Evolutionary conservation across 305 asterid genomes (phyloP).

Genomic region (Solanum chacoense): DNA sequence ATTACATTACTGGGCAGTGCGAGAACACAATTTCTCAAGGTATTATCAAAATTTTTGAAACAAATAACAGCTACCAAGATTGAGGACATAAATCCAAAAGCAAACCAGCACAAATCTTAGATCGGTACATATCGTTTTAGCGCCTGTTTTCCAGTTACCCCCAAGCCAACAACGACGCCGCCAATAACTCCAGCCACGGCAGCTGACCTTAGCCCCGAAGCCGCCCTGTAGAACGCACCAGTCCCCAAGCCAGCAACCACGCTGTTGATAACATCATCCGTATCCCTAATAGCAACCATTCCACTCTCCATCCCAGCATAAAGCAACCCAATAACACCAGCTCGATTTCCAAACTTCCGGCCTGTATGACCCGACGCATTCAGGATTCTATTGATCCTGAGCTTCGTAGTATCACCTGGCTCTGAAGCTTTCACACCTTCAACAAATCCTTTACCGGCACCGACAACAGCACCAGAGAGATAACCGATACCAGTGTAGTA

Average conservation of each 20-base stretch:
- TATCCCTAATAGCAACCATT: conserved; percentile 71
- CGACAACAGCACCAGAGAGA: conserved; percentile 57
- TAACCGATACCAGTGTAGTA: conserved; percentile 84
- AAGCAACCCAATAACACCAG: conserved; percentile 74
- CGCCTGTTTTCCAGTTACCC: conserved; percentile 72
- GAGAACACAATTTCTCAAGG: conserved; percentile 8
- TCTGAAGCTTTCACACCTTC: conserved; percentile 63
- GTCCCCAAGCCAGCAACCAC: conserved; percentile 92
- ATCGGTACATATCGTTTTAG: conserved; percentile 79
- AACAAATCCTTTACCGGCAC: conserved; percentile 60
- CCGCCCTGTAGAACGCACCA: conserved; percentile 88
- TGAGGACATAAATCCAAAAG: background rate
- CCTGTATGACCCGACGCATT: conserved; percentile 83
- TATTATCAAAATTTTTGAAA: conserved; percentile 27
- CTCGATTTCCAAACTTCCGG: conserved; percentile 60
- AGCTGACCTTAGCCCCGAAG: conserved; percentile 81
- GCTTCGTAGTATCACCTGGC: conserved; percentile 58
- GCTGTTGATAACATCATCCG: conserved; percentile 79
- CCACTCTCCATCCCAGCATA: conserved; percentile 88
- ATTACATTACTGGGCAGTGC: background rate
- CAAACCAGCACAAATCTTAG: conserved; percentile 17
- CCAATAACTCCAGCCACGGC: conserved; percentile 97
- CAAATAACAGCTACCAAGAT: background rate
- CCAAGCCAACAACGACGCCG: conserved; percentile 72
- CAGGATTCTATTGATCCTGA: conserved; percentile 59